phyloP scores from a whole-genome alignment of 441 rosid species.

The Gossypium davidsonii region DNA sequence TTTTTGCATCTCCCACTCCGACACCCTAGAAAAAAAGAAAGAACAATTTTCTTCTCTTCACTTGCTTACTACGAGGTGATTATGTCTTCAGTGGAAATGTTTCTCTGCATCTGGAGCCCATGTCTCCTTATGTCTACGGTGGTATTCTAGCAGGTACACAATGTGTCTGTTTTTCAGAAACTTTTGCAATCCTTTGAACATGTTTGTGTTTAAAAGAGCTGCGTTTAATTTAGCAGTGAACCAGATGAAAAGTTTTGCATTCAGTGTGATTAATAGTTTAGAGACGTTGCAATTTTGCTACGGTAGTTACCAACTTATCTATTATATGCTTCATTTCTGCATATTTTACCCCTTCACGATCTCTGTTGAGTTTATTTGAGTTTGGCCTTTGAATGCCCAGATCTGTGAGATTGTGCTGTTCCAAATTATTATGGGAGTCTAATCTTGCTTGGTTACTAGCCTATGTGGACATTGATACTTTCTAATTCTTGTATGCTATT shows the following conservation, averaged over 20 bases:
- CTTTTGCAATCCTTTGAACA: background rate
- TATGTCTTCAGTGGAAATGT: constrained; percentile 67
- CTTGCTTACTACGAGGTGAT: constrained; percentile 17
- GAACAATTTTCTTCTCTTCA: background rate
- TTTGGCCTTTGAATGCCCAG: background rate
- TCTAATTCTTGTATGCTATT: background rate
- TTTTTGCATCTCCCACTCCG: background rate
- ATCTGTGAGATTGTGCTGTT: constrained; percentile 5
- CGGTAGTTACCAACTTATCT: background rate
- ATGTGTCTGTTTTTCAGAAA: background rate
- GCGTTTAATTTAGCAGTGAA: background rate
- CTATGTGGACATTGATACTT: background rate
- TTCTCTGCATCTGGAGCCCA: constrained; percentile 47
- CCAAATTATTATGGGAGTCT: background rate
- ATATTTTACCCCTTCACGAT: background rate
- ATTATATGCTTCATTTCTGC: background rate
- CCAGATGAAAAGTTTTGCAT: background rate
- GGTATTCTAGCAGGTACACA: constrained; percentile 93
- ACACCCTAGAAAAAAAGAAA: background rate
- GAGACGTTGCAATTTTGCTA: background rate
- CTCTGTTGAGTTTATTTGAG: background rate
- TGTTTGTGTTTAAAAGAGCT: background rate
- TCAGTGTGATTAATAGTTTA: background rate
- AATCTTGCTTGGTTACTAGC: background rate
- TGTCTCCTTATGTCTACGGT: constrained; percentile 58